Conservation (phyloP, 169 alveolate genomes). For the Neospora caninum region DNA sequence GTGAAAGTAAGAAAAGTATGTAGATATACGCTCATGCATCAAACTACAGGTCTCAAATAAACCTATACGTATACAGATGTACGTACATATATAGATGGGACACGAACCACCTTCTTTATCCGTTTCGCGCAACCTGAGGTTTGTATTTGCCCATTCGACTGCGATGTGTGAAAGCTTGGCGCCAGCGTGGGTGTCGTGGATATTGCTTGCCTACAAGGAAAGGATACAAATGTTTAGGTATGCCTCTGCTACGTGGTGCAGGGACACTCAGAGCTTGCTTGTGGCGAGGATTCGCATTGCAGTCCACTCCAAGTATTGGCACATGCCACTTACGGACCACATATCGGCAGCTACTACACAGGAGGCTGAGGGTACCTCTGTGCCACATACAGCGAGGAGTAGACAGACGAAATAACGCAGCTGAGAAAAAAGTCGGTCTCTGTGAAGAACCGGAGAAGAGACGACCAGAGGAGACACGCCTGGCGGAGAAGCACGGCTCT, state of each 20-base stretch:
- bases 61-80: neutral
- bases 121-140: conserved; percentile 11
- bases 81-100: neutral
- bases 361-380: conserved; percentile 82
- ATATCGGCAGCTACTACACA: conserved; percentile 88
- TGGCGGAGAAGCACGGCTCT: no score
- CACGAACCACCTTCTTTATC: neutral
- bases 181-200: conserved; percentile 81
- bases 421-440: neutral
- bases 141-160: conserved; percentile 41
- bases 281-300: conserved; percentile 89
- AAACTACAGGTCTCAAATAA: neutral
- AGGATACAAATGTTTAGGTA: conserved; percentile 85
- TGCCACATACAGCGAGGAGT: conserved; percentile 76
- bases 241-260: conserved; percentile 86
- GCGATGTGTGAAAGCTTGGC: conserved; percentile 55
- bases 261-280: conserved; percentile 86
- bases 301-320: conserved; percentile 88
- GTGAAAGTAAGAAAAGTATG: no score
- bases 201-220: conserved; percentile 84
- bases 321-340: conserved; percentile 87
- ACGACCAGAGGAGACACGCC: no score
- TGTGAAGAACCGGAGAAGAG: no score
- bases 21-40: no score
- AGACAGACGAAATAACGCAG: neutral